A percentile compares a stretch with the other conserved stretches of the same genome.
phyloP scores from a whole-genome alignment of 2,329 filamentous ascomycete species.

The Xylaria sp. region DNA sequence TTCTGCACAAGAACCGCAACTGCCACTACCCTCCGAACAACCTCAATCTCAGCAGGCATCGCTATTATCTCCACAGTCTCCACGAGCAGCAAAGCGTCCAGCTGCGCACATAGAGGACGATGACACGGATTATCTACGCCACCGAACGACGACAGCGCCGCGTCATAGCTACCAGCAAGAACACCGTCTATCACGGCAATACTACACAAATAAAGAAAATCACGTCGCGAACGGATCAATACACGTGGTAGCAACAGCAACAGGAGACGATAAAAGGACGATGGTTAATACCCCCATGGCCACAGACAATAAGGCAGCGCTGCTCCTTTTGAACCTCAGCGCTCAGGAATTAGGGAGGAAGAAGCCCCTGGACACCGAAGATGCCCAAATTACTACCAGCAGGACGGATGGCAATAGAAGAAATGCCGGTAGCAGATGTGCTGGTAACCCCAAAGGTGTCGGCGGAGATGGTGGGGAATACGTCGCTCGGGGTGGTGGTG shows the following conservation, averaged over 20 bases:
- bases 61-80: background rate
- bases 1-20: constrained; percentile 9
- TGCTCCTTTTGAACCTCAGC: constrained; percentile 61
- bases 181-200: background rate
- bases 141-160: background rate
- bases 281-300: constrained; percentile 35
- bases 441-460: background rate
- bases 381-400: background rate
- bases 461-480: background rate
- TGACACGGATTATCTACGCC: background rate
- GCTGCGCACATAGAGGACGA: constrained; percentile 44
- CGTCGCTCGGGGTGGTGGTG: background rate
- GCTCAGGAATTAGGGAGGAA: constrained; percentile 49
- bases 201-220: constrained; percentile 10
- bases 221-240: background rate
- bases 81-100: constrained; percentile 46
- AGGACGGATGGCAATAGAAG: background rate
- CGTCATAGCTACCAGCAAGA: constrained; percentile 18
- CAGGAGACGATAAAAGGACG: constrained; percentile 23
- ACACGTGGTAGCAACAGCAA: constrained; percentile 19
- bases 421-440: background rate
- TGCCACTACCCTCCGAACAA: constrained; percentile 16
- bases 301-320: constrained; percentile 59
- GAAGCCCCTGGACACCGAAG: background rate
- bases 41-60: constrained; percentile 6